Base-by-base conservation (phyloP, 768 basidiomycete species). In the Boletus edulis region DNA sequence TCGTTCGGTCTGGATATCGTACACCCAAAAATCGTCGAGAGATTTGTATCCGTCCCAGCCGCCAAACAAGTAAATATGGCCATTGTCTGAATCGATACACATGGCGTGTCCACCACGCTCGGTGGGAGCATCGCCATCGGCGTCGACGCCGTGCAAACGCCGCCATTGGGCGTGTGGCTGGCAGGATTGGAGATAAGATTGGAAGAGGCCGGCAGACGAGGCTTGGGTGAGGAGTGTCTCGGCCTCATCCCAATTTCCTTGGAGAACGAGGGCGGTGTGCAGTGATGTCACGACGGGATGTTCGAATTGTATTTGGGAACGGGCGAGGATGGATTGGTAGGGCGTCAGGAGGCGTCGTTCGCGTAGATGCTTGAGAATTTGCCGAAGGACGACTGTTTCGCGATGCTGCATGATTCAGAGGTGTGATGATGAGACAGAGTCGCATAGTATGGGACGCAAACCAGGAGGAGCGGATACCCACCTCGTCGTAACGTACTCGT, bases 1-100 rank as follows among this genome's bases (percentile, higher is more conserved):
- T 48, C 75, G 73, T 48, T 84, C 81, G 10, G 78, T 72, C 32
- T 71, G 73, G 63, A 89, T 78, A 57, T 77, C 76, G 63, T 88
- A 91, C 40, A 78, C 75, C 90, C 90, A 92, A 57, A 91, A 86
- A 67, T 93, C 90, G 63, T 88, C 86, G 31, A 92, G 72, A 46
- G 82, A 84, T 55, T 80, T 83, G 51, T 81, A 70, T 1, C 91
- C 89, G 56, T 90, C 81, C 83, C 86, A 92, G 0, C 91, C 91
- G 2, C 90, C 91, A 51, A 90, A 82, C 20, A 92, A 76, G 64
- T 91, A 91, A 29, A 92, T 82, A 42, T 79, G 68, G 7, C 81
- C 80, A 38, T 81, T 77, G 9, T 78, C 74, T 22, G 78, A 72
- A 63, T 91, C 89, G 58, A 91, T 81, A 60, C 87, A 90, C 87